Base-by-base conservation (phyloP, 305 asterid genomes). In the Lippia alba region DNA sequence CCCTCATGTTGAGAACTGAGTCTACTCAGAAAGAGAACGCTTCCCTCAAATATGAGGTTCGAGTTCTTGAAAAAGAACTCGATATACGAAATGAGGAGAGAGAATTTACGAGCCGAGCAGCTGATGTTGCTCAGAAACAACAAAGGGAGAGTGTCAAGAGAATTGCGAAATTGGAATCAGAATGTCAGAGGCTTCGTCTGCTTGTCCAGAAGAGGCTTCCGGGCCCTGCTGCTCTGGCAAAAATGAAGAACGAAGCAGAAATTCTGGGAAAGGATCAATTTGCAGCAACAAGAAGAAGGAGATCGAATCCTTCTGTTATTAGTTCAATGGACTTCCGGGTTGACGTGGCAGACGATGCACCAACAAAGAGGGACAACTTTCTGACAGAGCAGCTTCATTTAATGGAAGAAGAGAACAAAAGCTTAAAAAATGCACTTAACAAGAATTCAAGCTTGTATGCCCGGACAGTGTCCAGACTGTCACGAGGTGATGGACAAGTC, bases 41-140 rank as follows among this genome's bases (percentile, higher is more conserved):
- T 78, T 86, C 93, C 62, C 81, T 91, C 69, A 87, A 68, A 44
- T 86, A 87, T 51, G 96, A 89, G 84, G 75, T 91, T 58, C 86
- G 88, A 58, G 93, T 91, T 62, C 92, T 89, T 19, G 90, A 86
- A 74, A 91, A 87, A 82, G 96, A 91, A 64, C 95, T 84, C 7
- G 95, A 91, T 36, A 89, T 89, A 57, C 76, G 96, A 55, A 89
- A 84, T 32, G 96, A 91, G 79, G 97, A 91, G 81, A 80, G 86
- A 55, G 97, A 90, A 64, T 84, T 82, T 72, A 83, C 77, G 65
- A 86, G 82, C 32, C 81, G 97, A 39, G 76, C 89, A 60, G 81
- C 90, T 70, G 96, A 86, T 32, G 80, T 71, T 65, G 77, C 86
- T 50, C 88, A 84, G 45, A 88, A 73, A 70, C 84, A 88, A 78